Percentiles rank a stretch among this genome's conserved stretches.
These are phyloP conservation scores for Sphagnum magellanicum DNA, from an alignment of 228 moss, liverwort and hornwort genomes.

Conservation along the genomic window DNA sequence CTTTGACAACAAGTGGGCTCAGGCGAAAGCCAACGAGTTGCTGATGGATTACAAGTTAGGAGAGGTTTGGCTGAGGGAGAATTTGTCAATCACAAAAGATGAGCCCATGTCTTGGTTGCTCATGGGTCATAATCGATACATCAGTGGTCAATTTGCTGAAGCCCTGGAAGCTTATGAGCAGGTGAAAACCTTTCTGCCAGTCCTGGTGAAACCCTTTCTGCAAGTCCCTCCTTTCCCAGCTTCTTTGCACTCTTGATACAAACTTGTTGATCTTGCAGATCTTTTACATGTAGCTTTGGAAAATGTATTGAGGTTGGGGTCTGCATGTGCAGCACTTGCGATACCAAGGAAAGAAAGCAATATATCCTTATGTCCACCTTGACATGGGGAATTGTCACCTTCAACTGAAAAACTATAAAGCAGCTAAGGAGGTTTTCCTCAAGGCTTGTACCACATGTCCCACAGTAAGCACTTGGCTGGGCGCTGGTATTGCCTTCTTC, in stretches of 20 bases:
- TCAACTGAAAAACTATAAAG: slow-evolving; percentile 29
- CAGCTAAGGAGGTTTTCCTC: slow-evolving; percentile 50
- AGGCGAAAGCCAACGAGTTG: slow-evolving; percentile 53
- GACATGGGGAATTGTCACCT: slow-evolving; percentile 65
- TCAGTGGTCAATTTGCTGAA: slow-evolving; percentile 16
- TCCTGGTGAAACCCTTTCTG: no score
- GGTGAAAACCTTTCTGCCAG: slow-evolving; percentile 6
- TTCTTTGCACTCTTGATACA: no score
- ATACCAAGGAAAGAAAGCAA: slow-evolving; percentile 22
- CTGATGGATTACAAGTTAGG: slow-evolving; percentile 42
- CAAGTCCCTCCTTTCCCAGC: no score
- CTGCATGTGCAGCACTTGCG: slow-evolving; percentile 24
- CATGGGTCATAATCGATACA: slow-evolving; percentile 25
- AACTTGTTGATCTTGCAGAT: no score
- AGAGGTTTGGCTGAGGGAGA: slow-evolving; percentile 53
- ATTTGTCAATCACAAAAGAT: slow-evolving; percentile 47
- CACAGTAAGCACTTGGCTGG: slow-evolving; percentile 48
- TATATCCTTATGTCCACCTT: slow-evolving; percentile 41
- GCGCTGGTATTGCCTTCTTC: slow-evolving; percentile 50
- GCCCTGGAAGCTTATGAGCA: slow-evolving; percentile 42
- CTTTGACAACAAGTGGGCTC: slow-evolving; percentile 72
- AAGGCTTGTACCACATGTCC: slow-evolving; percentile 49
- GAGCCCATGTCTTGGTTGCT: slow-evolving; percentile 68
- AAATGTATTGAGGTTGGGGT: no score
- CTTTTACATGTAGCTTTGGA: no score